phyloP scores from a whole-genome alignment of 1,284 basidiomycete species.

The Anthracocystis walkeri region DNA sequence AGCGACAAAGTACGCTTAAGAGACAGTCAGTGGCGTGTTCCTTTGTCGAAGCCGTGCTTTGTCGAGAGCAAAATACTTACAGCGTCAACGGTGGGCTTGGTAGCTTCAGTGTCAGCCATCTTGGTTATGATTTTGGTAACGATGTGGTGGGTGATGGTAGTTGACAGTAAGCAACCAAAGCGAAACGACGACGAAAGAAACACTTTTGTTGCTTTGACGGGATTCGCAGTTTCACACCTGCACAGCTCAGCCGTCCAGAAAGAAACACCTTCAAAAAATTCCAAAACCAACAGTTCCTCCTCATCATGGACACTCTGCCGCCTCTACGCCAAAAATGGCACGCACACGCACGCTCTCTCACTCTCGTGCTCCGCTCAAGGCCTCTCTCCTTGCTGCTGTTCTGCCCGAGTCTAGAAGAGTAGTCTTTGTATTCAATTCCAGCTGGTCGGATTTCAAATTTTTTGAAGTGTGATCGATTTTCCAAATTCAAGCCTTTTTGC shows the following conservation, averaged over 20 bases:
- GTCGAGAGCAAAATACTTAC: conserved; percentile 18
- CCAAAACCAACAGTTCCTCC: conserved; percentile 8
- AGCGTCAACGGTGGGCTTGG: conserved; percentile 53
- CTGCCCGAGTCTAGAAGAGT: no score
- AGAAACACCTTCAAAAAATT: conserved; percentile 7
- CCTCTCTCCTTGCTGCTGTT: no score
- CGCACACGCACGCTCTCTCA: background rate
- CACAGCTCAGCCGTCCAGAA: conserved; percentile 5
- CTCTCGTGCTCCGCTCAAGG: background rate
- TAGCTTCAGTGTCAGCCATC: conserved; percentile 55
- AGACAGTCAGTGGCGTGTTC: conserved; percentile 10
- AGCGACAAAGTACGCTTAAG: background rate
- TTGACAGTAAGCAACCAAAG: background rate
- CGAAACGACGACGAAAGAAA: background rate
- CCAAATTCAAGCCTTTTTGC: background rate
- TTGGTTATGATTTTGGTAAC: conserved; percentile 6
- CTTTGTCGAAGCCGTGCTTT: background rate
- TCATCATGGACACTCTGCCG: background rate
- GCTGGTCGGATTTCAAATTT: background rate
- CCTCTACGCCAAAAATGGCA: background rate
- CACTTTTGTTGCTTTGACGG: no score
- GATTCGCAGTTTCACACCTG: no score
- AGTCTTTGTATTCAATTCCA: no score
- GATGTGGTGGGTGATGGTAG: conserved; percentile 16
- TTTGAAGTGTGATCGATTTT: conserved; percentile 8